phyloP scores from a whole-genome alignment of 2,329 filamentous ascomycete genomes.

The Ophiosphaerella korrae region DNA sequence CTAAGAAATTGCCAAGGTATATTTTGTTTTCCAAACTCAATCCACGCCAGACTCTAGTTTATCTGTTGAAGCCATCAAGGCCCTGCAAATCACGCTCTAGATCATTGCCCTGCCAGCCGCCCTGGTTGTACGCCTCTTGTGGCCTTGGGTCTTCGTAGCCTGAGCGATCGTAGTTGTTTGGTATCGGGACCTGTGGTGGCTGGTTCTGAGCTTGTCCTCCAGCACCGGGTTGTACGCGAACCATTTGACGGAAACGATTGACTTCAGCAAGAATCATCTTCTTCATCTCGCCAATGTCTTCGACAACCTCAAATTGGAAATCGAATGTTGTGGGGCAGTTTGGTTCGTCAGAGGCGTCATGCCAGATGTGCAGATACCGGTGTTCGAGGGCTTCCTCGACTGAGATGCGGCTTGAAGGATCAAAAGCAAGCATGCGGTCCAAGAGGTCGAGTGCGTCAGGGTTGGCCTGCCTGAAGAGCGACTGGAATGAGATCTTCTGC shows the following conservation, averaged over 20 bases:
- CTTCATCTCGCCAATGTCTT: constrained; percentile 94
- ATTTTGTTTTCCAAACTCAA: constrained; percentile 14
- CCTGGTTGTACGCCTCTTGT: constrained; percentile 57
- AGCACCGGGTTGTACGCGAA: constrained; percentile 49
- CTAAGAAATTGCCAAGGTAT: constrained; percentile 1
- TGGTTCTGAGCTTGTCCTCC: constrained; percentile 46
- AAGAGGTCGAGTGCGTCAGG: constrained; percentile 93
- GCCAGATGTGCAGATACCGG: constrained; percentile 96
- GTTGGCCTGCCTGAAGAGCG: constrained; percentile 92
- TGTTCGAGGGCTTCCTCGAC: constrained; percentile 97
- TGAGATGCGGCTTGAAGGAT: constrained; percentile 88
- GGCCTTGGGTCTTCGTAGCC: constrained; percentile 67
- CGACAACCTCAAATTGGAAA: constrained; percentile 97
- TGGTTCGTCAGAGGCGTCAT: constrained; percentile 95
- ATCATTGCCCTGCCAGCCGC: constrained; percentile 42
- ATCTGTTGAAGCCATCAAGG: constrained; percentile 31
- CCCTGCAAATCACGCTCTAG: constrained; percentile 58
- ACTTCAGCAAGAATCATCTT: constrained; percentile 98
- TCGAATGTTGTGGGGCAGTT: constrained; percentile 93
- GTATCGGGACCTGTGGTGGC: constrained; percentile 63
- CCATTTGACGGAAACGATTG: constrained; percentile 73
- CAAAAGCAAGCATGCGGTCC: constrained; percentile 96
- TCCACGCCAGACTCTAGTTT: constrained; percentile 13
- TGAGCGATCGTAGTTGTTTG: constrained; percentile 63
- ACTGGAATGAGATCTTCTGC: constrained; percentile 88